Evolutionary conservation across 768 basidiomycete species (phyloP).

Genomic region (Amanita pallidorosea): DNA sequence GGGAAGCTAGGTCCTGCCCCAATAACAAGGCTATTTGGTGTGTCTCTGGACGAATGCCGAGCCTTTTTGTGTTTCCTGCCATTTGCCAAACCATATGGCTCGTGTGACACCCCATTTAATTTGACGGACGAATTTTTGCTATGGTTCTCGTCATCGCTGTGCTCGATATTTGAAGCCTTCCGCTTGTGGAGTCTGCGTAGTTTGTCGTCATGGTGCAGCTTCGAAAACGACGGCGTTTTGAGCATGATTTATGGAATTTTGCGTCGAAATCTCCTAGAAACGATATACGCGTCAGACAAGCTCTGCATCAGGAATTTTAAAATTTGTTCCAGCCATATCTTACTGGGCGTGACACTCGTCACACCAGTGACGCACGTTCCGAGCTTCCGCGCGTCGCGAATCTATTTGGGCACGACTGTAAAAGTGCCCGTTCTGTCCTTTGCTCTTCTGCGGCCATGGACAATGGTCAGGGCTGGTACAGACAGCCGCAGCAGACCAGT

Average conservation of each 20-base stretch:
- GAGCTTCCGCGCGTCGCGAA: constrained; percentile 2
- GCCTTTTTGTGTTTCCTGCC: constrained; percentile 23
- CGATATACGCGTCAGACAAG: background rate
- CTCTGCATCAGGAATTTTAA: constrained; percentile 1
- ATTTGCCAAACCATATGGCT: constrained; percentile 16
- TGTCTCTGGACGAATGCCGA: constrained; percentile 12
- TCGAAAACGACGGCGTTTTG: background rate
- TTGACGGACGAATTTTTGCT: constrained; percentile 18
- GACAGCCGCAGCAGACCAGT: background rate
- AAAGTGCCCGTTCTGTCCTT: background rate
- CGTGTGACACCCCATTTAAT: constrained; percentile 16
- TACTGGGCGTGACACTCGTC: background rate
- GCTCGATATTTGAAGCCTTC: constrained; percentile 29
- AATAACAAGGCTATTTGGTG: constrained; percentile 7
- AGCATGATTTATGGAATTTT: constrained; percentile 2
- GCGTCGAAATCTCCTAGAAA: background rate
- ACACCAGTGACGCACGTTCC: background rate
- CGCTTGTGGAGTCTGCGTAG: constrained; percentile 15
- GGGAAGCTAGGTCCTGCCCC: constrained; percentile 12
- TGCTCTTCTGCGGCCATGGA: constrained; percentile 8
- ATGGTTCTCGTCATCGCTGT: constrained; percentile 25
- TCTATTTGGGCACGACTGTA: background rate
- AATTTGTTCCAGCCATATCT: background rate
- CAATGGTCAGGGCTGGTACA: constrained; percentile 6
- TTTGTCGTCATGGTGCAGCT: constrained; percentile 11